Percentiles rank a stretch among this genome's conserved stretches.
Evolutionary conservation across 1,284 basidiomycete species (phyloP).

Genomic region (Coriolopsis trogii): DNA sequence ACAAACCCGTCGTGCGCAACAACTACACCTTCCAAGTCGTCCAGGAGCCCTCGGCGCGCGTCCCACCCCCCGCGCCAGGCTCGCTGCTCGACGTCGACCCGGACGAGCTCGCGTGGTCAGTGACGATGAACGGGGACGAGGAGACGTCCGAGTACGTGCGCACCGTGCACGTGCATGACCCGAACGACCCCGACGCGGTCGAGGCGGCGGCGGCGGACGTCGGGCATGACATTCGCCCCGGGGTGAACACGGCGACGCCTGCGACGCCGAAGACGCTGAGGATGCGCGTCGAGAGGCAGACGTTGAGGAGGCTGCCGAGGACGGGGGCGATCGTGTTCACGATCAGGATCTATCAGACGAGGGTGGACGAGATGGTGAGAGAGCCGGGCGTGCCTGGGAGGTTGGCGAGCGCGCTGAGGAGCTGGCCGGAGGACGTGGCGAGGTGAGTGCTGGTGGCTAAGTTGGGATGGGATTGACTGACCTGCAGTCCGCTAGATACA

Average conservation of each 20-base stretch:
- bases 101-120: constrained; percentile 71
- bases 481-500: constrained; percentile 45
- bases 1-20: constrained; percentile 73
- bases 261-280: constrained; percentile 51
- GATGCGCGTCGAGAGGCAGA: constrained; percentile 74
- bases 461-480: not conserved
- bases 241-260: constrained; percentile 13
- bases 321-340: constrained; percentile 79
- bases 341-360: constrained; percentile 73
- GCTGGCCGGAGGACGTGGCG: constrained; percentile 71
- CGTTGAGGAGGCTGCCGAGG: constrained; percentile 64
- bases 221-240: not conserved
- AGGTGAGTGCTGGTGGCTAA: constrained; percentile 29
- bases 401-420: constrained; percentile 66
- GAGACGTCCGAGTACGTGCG: constrained; percentile 39
- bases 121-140: constrained; percentile 67
- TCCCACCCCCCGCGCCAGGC: constrained; percentile 13
- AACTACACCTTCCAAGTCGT: constrained; percentile 73
- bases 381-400: constrained; percentile 71
- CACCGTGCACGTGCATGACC: constrained; percentile 24
- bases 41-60: constrained; percentile 30
- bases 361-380: constrained; percentile 55
- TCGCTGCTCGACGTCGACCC: constrained; percentile 47
- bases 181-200: constrained; percentile 17
- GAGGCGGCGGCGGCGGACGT: not conserved